phyloP scores from a whole-genome alignment of 2,329 filamentous ascomycete species.

The Harringtonia aguacate region DNA sequence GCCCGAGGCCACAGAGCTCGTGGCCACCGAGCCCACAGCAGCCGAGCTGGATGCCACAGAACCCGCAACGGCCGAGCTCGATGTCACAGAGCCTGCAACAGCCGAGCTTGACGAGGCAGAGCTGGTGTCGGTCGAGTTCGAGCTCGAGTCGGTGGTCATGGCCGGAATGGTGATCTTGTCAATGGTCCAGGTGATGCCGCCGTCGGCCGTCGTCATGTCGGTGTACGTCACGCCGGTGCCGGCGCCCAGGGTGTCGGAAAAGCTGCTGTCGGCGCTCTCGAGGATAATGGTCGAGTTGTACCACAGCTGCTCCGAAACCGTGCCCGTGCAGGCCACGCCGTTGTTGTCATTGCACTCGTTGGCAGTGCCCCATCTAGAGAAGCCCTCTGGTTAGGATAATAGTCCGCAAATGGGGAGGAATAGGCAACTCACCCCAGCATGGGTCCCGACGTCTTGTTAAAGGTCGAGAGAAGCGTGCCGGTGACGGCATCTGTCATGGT shows the following conservation, averaged over 20 bases:
- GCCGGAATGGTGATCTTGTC: neutral
- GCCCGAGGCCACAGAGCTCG: no score
- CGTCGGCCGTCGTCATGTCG: neutral
- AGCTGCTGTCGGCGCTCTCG: neutral
- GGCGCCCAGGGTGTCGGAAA: neutral
- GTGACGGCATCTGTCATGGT: neutral
- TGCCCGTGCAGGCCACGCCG: constrained; percentile 1
- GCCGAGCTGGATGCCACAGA: no score
- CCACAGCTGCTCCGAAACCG: neutral
- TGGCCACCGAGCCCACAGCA: no score
- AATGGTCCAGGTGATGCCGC: neutral
- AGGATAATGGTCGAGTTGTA: neutral
- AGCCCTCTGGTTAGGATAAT: no score
- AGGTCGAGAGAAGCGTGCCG: neutral
- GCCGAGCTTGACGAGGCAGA: neutral
- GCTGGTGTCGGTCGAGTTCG: neutral
- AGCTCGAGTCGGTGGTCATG: neutral
- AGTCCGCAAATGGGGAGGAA: neutral
- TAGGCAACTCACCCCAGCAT: neutral
- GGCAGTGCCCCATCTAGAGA: neutral
- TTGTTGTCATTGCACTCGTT: neutral
- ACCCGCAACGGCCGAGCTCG: no score
- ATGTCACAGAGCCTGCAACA: no score
- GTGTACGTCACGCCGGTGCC: neutral
- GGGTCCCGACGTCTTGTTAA: neutral